Conservation (phyloP, 1,284 basidiomycete species). For the Puccinia hordei region DNA sequence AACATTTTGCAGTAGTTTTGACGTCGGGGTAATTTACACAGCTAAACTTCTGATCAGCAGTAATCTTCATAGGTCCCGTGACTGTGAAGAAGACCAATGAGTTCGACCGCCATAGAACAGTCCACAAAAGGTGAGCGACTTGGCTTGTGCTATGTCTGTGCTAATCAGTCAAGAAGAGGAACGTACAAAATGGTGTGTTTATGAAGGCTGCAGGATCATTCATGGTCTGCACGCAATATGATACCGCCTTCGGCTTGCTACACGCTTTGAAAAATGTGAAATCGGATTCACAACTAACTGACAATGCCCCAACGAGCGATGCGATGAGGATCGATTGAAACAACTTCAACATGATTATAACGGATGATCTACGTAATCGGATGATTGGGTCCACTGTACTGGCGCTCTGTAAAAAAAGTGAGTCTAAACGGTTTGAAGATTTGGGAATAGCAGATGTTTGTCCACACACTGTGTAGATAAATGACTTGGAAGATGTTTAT, state of each 20-base stretch:
- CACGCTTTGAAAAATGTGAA: background rate
- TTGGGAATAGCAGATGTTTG: too few species aligned
- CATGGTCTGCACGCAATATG: background rate
- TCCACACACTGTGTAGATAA: too few species aligned
- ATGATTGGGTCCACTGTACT: too few species aligned
- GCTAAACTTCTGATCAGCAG: background rate
- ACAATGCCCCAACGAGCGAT: background rate
- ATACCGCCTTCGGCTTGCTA: background rate
- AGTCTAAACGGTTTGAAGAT: too few species aligned
- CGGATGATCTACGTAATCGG: too few species aligned
- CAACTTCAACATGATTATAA: background rate
- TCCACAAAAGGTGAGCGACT: background rate
- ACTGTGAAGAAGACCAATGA: background rate
- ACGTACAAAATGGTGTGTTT: background rate
- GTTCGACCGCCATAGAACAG: background rate
- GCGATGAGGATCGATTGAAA: background rate
- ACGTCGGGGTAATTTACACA: background rate
- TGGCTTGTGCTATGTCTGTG: background rate
- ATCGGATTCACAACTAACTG: background rate
- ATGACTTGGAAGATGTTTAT: background rate
- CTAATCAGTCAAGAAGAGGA: background rate
- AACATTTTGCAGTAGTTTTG: background rate
- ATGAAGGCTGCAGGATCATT: background rate
- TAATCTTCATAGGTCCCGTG: background rate
- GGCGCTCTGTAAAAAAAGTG: too few species aligned